Evolutionary conservation across 2,329 filamentous ascomycete species (phyloP), one percentile per base, ranked within the genome.

Genomic region (Fusarium tupiense): DNA sequence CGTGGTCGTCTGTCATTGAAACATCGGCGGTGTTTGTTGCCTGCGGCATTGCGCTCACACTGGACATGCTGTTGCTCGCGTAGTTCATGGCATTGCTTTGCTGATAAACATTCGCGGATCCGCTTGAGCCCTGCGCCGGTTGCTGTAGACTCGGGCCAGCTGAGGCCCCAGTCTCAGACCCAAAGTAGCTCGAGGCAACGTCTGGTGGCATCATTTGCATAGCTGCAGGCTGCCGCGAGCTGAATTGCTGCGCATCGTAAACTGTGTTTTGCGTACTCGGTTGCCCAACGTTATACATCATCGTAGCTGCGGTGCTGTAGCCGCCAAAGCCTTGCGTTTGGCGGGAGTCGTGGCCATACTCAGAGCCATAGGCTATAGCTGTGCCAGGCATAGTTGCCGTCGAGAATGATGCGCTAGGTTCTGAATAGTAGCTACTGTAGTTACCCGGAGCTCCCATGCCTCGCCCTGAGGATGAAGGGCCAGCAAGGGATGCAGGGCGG

Each of bases 211-310:
- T 87, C 84, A 94, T 93, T 82, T 94, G 93, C 84, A 96, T 90
- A 70, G 89, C 90, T 87, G 92, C 90, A 84, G 92, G 89, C 81
- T 94, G 93, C 86, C 93, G 91, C 77, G 91, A 86, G 80, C 91
- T 88, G 85, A 94, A 97, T 80, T 92, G 92, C 81, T 91, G 90
- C 80, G 90, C 86, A 83, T 96, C 93, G 85, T 97, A 97, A 84
- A 92, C 87, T 85, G 90, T 82, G 84, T 85, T 86, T 84, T 90
- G 89, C 73, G 87, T 84, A 71, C 85, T 86, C 79, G 90, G 86
- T 81, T 91, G 91, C 80, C 88, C 86, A 79, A 95, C 92, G 84
- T 91, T 92, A 86, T 97, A 97, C 88, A 96, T 92, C 85, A 96
- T 91, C 73, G 90, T 89, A 63, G 89, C 85, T 43, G 76, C 72